These are phyloP conservation scores for Botrytis fragariae DNA, from an alignment of 2,329 filamentous ascomycete species.

Conservation along the genomic window DNA sequence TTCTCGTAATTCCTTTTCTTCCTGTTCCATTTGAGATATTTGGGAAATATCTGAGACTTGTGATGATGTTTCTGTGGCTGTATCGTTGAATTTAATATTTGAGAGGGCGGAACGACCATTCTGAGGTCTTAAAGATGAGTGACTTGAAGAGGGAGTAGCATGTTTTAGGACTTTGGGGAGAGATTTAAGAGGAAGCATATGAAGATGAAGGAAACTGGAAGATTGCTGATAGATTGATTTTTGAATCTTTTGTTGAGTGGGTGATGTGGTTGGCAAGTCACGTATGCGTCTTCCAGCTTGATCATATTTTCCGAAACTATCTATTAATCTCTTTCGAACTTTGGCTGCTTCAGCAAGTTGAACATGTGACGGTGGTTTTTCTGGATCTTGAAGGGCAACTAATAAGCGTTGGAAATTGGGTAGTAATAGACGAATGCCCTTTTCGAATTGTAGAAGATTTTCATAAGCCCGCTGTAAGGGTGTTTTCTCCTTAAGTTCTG, in stretches of 20 bases:
- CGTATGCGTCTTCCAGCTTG: conserved; percentile 65
- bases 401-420: conserved; percentile 69
- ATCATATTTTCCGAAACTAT: conserved; percentile 70
- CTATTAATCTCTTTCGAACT: conserved; percentile 67
- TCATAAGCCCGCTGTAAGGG: conserved; percentile 64
- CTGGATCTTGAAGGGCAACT: conserved; percentile 61
- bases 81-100: conserved; percentile 56
- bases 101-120: conserved; percentile 47
- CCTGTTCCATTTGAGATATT: conserved; percentile 62
- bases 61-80: conserved; percentile 45
- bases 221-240: conserved; percentile 68
- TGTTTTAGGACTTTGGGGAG: conserved; percentile 60
- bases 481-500: conserved; percentile 55
- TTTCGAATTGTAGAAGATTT: conserved; percentile 67
- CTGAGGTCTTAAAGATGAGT: conserved; percentile 22
- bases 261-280: conserved; percentile 62
- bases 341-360: conserved; percentile 68
- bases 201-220: conserved; percentile 65
- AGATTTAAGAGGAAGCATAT: conserved; percentile 70
- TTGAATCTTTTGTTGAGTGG: conserved; percentile 62
- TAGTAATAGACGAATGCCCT: conserved; percentile 64
- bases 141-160: conserved; percentile 51
- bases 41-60: conserved; percentile 55
- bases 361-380: conserved; percentile 46
- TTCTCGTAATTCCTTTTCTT: conserved; percentile 68